These are phyloP conservation scores for Metschnikowia bowlesiae DNA, from an alignment of 805 yeast genomes.

Conservation along the genomic window DNA sequence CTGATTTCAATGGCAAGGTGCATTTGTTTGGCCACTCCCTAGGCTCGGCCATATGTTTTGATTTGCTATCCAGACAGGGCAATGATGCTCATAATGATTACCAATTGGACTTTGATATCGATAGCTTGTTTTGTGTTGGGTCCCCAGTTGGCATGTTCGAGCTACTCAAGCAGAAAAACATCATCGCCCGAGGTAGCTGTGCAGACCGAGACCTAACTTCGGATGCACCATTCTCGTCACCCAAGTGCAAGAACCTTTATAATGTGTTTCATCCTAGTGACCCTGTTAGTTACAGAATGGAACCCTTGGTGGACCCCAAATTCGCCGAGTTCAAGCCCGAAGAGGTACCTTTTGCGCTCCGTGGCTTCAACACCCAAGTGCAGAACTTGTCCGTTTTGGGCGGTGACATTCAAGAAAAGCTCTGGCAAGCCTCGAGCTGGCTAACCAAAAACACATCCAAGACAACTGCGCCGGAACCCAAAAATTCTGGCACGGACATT, in stretches of 20 bases:
- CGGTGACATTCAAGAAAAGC: conserved; percentile 33
- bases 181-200: conserved; percentile 40
- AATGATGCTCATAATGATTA: conserved; percentile 30
- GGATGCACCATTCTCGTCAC: conserved; percentile 31
- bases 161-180: conserved; percentile 59
- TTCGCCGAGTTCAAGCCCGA: conserved; percentile 52
- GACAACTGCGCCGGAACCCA: neutral
- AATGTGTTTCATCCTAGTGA: conserved; percentile 89
- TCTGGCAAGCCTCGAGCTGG: conserved; percentile 38
- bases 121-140: conserved; percentile 75
- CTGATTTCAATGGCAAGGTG: conserved; percentile 72
- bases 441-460: conserved; percentile 8
- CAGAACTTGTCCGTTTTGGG: conserved; percentile 39
- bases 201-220: conserved; percentile 8
- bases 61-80: conserved; percentile 54
- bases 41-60: conserved; percentile 83
- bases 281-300: conserved; percentile 85
- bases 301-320: conserved; percentile 63
- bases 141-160: conserved; percentile 89
- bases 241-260: conserved; percentile 63
- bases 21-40: conserved; percentile 88
- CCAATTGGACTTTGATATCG: conserved; percentile 61
- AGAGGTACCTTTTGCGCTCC: conserved; percentile 50
- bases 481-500: conserved; percentile 9
- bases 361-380: conserved; percentile 48